Base-by-base conservation (phyloP, 108 stramenopile genomes). In the Nitzschia palea region DNA sequence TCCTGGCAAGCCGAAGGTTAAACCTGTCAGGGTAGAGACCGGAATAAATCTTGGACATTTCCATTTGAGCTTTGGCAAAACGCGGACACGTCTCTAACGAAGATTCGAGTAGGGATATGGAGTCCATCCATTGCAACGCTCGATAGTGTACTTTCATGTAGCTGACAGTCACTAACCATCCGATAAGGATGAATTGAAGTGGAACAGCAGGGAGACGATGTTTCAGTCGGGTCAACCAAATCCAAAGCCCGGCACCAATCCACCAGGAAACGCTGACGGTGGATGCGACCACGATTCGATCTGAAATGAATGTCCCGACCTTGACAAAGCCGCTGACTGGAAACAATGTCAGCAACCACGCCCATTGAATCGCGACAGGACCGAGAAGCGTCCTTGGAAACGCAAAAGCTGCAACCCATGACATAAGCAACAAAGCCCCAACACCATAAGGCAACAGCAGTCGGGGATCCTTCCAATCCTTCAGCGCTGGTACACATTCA, bases 301-400 rank as follows among this genome's bases (percentile, higher is more conserved):
- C 92, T 17, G 89, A 81, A 27, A 93, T 70, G 62, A 89, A 93
- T 33, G 92, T 93, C 27, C 92, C 92, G 3, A 93, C 92, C 62
- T 88, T 88, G 68, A 93, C 71, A 42, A 89, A 65, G 3, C 92
- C 92, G 18, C 76, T 66, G 43, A 93, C 81, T 8, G 92, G 92
- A 56, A 93, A 87, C 22, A 93, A 58, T 0, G 92, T 90, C 14
- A 70, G 70, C 70, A 90, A 57, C 89, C 89, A 93, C 9, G 87
- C 73, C 63, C 75, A 77, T 77, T 76, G 85, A 55, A 68, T 75
- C 29, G 50, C 51, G 18, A 73, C 56, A n/a, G 83, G 68, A 14
- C 85, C 66, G 27, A 87, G 60, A 0, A 78, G 43, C 12, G 37
- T 57, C 22, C 57, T 34, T 36, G 72, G 62, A 20, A 55, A 63